Percentiles rank a stretch among this genome's conserved stretches.
These are phyloP conservation scores for Ascochyta lentis DNA, from an alignment of 2,329 filamentous ascomycete genomes.

Conservation along the genomic window DNA sequence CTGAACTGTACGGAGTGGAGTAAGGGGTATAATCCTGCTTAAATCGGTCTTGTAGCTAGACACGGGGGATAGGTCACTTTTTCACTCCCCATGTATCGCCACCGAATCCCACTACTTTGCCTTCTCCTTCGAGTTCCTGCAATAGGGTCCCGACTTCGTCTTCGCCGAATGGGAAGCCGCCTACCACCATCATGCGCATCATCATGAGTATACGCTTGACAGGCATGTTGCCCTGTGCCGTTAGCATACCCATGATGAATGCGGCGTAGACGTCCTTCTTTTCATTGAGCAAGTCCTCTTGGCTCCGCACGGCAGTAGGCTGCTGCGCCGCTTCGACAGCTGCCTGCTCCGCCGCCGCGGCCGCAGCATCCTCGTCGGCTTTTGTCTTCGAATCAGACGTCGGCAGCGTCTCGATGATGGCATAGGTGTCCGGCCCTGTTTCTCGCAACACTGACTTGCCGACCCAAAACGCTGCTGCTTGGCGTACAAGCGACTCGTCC, in stretches of 20 bases:
- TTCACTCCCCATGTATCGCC: conserved; percentile 45
- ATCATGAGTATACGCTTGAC: conserved; percentile 86
- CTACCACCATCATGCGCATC: conserved; percentile 88
- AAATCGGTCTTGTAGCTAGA: too few relatives aligned
- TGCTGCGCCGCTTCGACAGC: conserved; percentile 48
- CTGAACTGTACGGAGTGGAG: conserved; percentile 20
- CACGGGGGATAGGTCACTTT: conserved; percentile 16
- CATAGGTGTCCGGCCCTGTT: conserved; percentile 58
- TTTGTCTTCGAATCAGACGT: conserved; percentile 20
- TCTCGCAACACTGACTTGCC: conserved; percentile 69
- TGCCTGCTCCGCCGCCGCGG: conserved; percentile 45
- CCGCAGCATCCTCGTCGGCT: conserved; percentile 44
- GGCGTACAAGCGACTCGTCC: conserved; percentile 73
- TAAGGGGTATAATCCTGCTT: conserved; percentile 16
- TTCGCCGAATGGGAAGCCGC: conserved; percentile 87
- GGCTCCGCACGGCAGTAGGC: conserved; percentile 58
- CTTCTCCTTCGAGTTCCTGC: conserved; percentile 66
- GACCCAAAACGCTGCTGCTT: conserved; percentile 76
- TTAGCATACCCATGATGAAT: conserved; percentile 94
- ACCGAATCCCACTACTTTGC: conserved; percentile 38
- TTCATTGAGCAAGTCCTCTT: conserved; percentile 68
- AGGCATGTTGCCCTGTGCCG: conserved; percentile 86
- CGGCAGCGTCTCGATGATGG: conserved; percentile 67
- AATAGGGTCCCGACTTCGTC: conserved; percentile 87
- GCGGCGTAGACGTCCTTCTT: conserved; percentile 82